A percentile compares a stretch with the other conserved stretches of the same genome.
Evolutionary conservation across 495 filamentous ascomycete species (phyloP).

Genomic region (Neurospora tetraspora): DNA sequence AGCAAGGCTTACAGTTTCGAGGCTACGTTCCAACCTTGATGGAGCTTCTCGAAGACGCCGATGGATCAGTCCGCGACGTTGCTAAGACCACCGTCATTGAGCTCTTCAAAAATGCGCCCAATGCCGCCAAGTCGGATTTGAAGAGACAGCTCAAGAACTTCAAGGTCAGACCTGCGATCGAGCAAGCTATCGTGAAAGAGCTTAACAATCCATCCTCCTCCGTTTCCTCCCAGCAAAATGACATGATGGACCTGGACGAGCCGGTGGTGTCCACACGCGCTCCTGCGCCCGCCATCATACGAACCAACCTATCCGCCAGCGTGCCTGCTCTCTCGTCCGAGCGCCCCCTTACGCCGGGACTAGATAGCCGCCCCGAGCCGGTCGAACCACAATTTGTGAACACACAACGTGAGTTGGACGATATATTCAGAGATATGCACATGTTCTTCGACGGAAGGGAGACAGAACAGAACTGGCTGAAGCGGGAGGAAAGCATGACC

Average conservation of each 20-base stretch:
- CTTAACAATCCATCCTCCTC: conserved; percentile 50
- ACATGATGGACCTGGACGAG: conserved; percentile 26
- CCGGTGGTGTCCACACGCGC: conserved; percentile 18
- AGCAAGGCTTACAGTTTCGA: conserved; percentile 67
- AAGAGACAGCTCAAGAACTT: conserved; percentile 69
- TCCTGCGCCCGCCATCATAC: conserved; percentile 21
- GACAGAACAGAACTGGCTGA: conserved; percentile 81
- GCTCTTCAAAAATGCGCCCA: conserved; percentile 76
- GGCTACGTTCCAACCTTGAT: conserved; percentile 74
- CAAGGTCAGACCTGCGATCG: conserved; percentile 77
- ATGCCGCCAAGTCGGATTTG: conserved; percentile 76
- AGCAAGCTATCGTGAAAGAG: conserved; percentile 62
- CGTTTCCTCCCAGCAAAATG: conserved; percentile 31
- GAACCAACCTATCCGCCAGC: conserved; percentile 37
- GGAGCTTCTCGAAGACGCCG: conserved; percentile 79
- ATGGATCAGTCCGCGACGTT: conserved; percentile 70
- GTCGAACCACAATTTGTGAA: conserved; percentile 75
- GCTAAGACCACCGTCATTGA: conserved; percentile 76
- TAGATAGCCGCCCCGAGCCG: conserved; percentile 50
- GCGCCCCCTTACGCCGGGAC: conserved; percentile 37
- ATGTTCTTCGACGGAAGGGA: conserved; percentile 80
- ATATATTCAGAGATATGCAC: conserved; percentile 70
- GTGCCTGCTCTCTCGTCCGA: conserved; percentile 39
- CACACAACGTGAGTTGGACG: conserved; percentile 73
- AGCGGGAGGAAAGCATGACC: conserved; percentile 66